Base-by-base conservation (phyloP, 495 filamentous ascomycete genomes). In the Pyrenopolyporus hunteri region DNA sequence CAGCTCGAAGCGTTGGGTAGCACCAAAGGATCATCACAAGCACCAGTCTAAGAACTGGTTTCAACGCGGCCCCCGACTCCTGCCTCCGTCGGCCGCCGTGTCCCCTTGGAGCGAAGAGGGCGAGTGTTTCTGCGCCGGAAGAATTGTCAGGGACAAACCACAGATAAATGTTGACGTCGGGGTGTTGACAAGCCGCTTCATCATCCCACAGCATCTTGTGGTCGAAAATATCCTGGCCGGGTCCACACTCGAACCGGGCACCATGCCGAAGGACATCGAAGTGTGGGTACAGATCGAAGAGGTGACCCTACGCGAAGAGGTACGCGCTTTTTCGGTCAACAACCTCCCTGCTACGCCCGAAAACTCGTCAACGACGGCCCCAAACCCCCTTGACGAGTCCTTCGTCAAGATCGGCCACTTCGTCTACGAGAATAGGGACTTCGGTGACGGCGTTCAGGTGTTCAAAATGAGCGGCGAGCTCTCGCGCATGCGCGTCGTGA, bases 111-210 rank as follows among this genome's bases (percentile, higher is more conserved):
- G 76, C 2, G 84, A 90, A 25, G 77, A 83, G 14, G 85, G 84
- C 25, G 82, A 90, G 35, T 89, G 87, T 71, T 91, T 84, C 84
- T 89, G 88, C 71, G 78, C 79, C 31, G 82, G 74, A 16, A 71
- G 69, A 32, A 62, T 39, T 39, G 42, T 53, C 11, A 32, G 28
- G 16, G 46, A 60, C 9, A 40, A 64, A 11, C 68, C 70, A 44
- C 40, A 69, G 7, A 25, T 65, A 57, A 42, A 72, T 11, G 74
- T 78, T 20, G 69, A 76, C 57, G 57, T 91, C 9, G 71, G 70
- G 14, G 77, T 90, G 44, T 47, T 74, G 26, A 71, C 82, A 17
- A 68, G 73, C 25, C 66, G 72, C 26, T 25, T 59, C 3, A 76
- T 90, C 48, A 78, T 80, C 58, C 83, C 86, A 2, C 76, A 78